phyloP scores from a whole-genome alignment of 2,329 filamentous ascomycete genomes.

The Phialemoniopsis sp. region DNA sequence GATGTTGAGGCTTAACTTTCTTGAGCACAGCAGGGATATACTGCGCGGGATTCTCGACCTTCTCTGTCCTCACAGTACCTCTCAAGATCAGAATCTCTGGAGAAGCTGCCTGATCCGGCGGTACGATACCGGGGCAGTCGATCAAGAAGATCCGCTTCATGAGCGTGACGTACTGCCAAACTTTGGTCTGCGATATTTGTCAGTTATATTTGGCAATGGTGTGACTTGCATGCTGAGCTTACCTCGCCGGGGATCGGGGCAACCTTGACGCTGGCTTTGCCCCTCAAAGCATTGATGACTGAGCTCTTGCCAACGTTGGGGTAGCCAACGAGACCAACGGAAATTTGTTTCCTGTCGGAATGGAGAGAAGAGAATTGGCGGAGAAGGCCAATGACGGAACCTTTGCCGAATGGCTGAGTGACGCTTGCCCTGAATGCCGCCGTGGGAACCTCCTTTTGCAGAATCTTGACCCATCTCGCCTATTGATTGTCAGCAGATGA shows the following conservation, averaged over 20 bases:
- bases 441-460: slow-evolving; percentile 90
- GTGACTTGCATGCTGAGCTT: no score
- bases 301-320: slow-evolving; percentile 96
- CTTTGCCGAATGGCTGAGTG: slow-evolving; percentile 95
- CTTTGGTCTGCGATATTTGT: slow-evolving; percentile 66
- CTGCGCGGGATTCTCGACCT: slow-evolving; percentile 93
- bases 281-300: slow-evolving; percentile 85
- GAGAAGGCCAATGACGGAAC: slow-evolving; percentile 85
- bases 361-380: slow-evolving; percentile 91
- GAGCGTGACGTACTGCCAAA: slow-evolving; percentile 95
- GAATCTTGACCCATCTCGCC: slow-evolving; percentile 69
- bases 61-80: slow-evolving; percentile 90
- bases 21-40: slow-evolving; percentile 82
- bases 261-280: slow-evolving; percentile 90
- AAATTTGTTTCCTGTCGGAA: slow-evolving; percentile 90
- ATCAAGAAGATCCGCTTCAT: slow-evolving; percentile 80
- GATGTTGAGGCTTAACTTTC: slow-evolving; percentile 79
- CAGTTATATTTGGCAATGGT: no score
- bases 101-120: slow-evolving; percentile 78
- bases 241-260: slow-evolving; percentile 82
- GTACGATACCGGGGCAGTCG: slow-evolving; percentile 94
- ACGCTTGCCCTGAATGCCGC: slow-evolving; percentile 92
- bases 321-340: slow-evolving; percentile 73
- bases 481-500: slow-evolving; percentile 3
- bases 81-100: slow-evolving; percentile 79